A percentile compares a stretch with the other conserved stretches of the same genome.
These are phyloP conservation scores for Ramaria sp. DNA, from an alignment of 768 basidiomycete species.

Conservation along the genomic window DNA sequence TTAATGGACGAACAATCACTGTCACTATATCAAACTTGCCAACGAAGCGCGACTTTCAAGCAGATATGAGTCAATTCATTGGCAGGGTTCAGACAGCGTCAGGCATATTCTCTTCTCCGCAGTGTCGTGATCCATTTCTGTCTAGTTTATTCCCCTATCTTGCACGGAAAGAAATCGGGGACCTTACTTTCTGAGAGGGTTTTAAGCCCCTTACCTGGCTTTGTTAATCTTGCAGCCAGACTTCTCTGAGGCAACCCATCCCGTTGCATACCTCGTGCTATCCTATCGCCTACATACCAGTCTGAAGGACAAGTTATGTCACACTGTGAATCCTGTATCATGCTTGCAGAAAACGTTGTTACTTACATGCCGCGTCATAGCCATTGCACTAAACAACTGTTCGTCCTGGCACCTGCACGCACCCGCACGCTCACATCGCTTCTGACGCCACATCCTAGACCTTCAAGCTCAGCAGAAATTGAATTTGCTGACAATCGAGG, in stretches of 20 bases:
- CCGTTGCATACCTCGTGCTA: background rate
- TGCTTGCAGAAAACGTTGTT: no score
- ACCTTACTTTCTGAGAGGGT: background rate
- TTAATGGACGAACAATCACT: background rate
- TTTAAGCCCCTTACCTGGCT: background rate
- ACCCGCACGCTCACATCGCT: background rate
- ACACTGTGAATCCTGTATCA: background rate
- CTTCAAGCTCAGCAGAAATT: conserved; percentile 34
- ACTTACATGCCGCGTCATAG: background rate
- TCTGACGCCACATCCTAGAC: background rate
- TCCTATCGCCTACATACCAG: background rate
- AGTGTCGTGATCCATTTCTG: background rate
- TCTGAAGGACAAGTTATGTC: background rate
- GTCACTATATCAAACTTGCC: background rate
- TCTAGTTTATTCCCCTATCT: background rate
- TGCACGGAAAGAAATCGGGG: background rate
- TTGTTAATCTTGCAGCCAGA: background rate
- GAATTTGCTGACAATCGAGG: conserved; percentile 32
- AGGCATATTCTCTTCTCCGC: background rate
- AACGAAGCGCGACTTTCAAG: background rate
- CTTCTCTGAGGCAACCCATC: background rate
- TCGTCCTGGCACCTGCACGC: conserved; percentile 16
- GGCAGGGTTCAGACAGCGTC: background rate
- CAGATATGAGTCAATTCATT: background rate
- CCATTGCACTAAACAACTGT: conserved; percentile 38